Conservation (phyloP, 176 grass and related monocot species). For the Poa pratensis region DNA sequence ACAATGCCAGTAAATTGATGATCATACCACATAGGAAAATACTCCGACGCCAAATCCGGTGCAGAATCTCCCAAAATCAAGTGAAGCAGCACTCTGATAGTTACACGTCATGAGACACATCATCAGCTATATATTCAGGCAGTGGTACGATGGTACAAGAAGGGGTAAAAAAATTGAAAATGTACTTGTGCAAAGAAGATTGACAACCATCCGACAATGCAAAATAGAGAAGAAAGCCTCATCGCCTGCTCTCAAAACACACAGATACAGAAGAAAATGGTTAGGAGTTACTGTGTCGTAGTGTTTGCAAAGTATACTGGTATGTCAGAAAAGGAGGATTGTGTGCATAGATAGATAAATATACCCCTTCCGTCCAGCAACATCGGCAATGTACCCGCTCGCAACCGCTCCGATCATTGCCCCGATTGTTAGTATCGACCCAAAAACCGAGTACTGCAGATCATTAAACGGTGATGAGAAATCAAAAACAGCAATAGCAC, state of each 20-base stretch:
- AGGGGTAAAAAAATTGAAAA: neutral
- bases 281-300: slow-evolving; percentile 9
- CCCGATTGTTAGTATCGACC: slow-evolving; percentile 60
- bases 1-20: neutral
- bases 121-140: neutral
- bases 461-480: neutral
- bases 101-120: neutral
- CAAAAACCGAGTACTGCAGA: slow-evolving; percentile 62
- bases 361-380: slow-evolving; percentile 66
- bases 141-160: neutral
- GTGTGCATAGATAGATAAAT: neutral
- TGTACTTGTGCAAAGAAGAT: slow-evolving; percentile 57
- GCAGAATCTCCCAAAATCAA: slow-evolving; percentile 55
- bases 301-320: neutral
- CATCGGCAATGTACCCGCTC: slow-evolving; percentile 56
- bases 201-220: slow-evolving; percentile 57
- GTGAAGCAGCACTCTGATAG: slow-evolving; percentile 46
- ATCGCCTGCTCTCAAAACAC: slow-evolving; percentile 52
- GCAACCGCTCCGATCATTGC: slow-evolving; percentile 57
- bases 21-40: slow-evolving; percentile 64
- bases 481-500: neutral
- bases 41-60: slow-evolving; percentile 63
- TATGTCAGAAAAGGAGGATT: neutral
- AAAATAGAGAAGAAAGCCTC: slow-evolving; percentile 59
- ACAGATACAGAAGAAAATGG: neutral